Base-by-base conservation (phyloP, 2,329 filamentous ascomycete genomes). In the Podosphaera xanthii region DNA sequence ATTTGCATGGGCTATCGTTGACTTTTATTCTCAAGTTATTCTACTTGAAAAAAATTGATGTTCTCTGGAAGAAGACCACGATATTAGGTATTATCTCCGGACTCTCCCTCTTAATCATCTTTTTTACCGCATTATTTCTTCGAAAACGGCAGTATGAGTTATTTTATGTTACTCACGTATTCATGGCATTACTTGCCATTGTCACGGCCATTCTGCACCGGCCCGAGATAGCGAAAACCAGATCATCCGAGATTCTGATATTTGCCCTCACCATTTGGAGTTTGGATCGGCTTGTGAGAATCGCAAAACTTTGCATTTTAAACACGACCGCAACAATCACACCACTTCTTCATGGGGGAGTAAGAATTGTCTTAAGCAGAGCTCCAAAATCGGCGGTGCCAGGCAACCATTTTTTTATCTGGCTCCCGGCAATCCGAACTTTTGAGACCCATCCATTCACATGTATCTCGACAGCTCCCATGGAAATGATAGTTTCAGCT, bases 361-460 rank as follows among this genome's bases (percentile, higher is more conserved):
- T 77, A 33, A 75, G 76, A 30, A 72, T 81, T 14, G 71, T 73
- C 0, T 68, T 82, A 38, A 77, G 79, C 66, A 72, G 74, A 2
- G 74, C 75, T 0, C 60, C 72, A 0, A 67, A 69, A 1, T 61
- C 65, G 3, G 74, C 75, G 0, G 66, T 69, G 1, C 73, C 80
- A 0, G 81, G 80, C 1, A 76, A 77, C 62, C 81, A 84, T 65
- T 78, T 77, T 63, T 83, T 82, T 64, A 68, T 84, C 38, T 83
- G 79, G 78, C 75, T 84, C 4, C 81, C 81, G 0, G 70, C 70
- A 2, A 73, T 84, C 57, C 75, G 80, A 10, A 63, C 71, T 1
- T 70, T 76, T n/a, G 77, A 84, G 68, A 79, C 76, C 5, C 81
- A 84, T 62, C 80, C 80, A 0, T 83, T 84, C 63, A 83, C 80